Conservation (phyloP, 2,329 filamentous ascomycete species). For the Ophiobolus disseminans region DNA sequence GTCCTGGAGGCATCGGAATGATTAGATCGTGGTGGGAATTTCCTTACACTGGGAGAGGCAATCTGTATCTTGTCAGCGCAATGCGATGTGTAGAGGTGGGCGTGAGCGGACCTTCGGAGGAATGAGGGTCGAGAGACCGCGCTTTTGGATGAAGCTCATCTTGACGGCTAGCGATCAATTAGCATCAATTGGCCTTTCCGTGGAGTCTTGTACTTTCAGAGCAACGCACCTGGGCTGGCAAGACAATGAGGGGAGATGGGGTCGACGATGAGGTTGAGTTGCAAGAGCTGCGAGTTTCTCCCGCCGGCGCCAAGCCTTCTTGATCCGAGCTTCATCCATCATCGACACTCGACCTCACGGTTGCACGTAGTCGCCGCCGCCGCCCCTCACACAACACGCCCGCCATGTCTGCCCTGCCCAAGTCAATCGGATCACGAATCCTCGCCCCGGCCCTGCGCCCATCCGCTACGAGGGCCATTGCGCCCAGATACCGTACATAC, state of each 20-base stretch:
- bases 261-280: slow-evolving; percentile 39
- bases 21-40: slow-evolving; percentile 16
- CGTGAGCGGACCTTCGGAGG: slow-evolving; percentile 84
- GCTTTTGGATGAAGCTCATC: slow-evolving; percentile 92
- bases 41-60: slow-evolving; percentile 82
- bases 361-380: too few relatives aligned
- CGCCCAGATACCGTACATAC: slow-evolving; percentile 42
- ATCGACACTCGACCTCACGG: slow-evolving; percentile 27
- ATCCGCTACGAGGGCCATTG: slow-evolving; percentile 27
- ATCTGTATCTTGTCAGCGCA: slow-evolving; percentile 64
- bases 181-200: slow-evolving; percentile 41
- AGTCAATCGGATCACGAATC: slow-evolving; percentile 52
- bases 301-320: slow-evolving; percentile 26
- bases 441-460: slow-evolving; percentile 45
- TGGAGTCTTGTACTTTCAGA: slow-evolving; percentile 11
- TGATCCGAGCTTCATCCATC: slow-evolving; percentile 25
- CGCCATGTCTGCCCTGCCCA: slow-evolving; percentile 50
- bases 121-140: slow-evolving; percentile 96
- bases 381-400: slow-evolving; percentile 24
- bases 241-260: slow-evolving; percentile 46
- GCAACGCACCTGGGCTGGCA: slow-evolving; percentile 44
- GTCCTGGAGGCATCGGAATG: slow-evolving; percentile 13
- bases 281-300: slow-evolving; percentile 40
- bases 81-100: slow-evolving; percentile 12
- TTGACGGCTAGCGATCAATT: slow-evolving; percentile 58